phyloP scores from a whole-genome alignment of 2,329 filamentous ascomycete genomes.

The Harringtonia lauricola region DNA sequence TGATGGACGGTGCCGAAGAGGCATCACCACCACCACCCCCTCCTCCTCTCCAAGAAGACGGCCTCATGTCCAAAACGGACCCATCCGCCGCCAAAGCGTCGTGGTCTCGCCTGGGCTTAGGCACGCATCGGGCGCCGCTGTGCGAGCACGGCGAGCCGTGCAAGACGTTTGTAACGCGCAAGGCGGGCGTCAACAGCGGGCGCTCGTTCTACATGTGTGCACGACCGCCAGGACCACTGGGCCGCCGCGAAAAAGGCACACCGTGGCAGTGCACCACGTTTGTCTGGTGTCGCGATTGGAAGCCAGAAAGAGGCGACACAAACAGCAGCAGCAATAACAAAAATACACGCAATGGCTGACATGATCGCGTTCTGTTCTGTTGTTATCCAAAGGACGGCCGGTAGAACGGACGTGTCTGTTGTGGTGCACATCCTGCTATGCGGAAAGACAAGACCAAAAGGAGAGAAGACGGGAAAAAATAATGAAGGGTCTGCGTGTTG shows the following conservation, averaged over 20 bases:
- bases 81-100: too few relatives aligned
- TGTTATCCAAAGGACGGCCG: too few relatives aligned
- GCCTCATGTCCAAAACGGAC: too few relatives aligned
- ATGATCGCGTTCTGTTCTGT: too few relatives aligned
- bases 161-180: conserved; percentile 74
- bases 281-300: conserved; percentile 56
- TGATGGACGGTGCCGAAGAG: too few relatives aligned
- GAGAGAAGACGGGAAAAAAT: too few relatives aligned
- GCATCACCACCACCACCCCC: too few relatives aligned
- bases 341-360: not conserved
- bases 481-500: not conserved
- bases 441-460: too few relatives aligned
- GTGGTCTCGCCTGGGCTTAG: conserved; percentile 75
- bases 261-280: conserved; percentile 86
- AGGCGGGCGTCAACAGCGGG: conserved; percentile 72
- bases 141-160: conserved; percentile 89
- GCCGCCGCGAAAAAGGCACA: conserved; percentile 71
- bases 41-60: too few relatives aligned
- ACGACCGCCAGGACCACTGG: conserved; percentile 72
- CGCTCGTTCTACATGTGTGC: conserved; percentile 54
- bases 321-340: not conserved
- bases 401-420: too few relatives aligned
- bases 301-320: conserved; percentile 12
- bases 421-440: too few relatives aligned
- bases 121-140: conserved; percentile 43